Percentiles rank a stretch among this genome's conserved stretches.
Conservation (phyloP, 192 early-diverging fungal genomes). For the Gigaspora rosea region DNA sequence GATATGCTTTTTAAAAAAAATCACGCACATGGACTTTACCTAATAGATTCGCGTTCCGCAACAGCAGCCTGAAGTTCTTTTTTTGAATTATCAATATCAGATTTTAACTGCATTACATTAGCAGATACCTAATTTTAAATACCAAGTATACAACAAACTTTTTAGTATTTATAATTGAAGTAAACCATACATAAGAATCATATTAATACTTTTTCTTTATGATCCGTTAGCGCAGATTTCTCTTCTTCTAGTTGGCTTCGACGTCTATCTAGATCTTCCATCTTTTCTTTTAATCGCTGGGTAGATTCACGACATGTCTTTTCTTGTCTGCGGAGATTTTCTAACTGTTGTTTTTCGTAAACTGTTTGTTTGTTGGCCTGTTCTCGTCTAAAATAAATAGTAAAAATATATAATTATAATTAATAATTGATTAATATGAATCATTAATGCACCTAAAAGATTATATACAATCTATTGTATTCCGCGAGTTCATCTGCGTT, state of each 20-base stretch:
- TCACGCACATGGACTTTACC: constrained; percentile 18
- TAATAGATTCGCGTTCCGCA: constrained; percentile 68
- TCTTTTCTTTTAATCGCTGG: constrained; percentile 58
- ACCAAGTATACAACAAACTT: no score
- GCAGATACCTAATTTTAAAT: no score
- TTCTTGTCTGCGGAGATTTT: constrained; percentile 65
- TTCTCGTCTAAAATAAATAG: constrained; percentile 59
- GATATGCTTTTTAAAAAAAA: no score
- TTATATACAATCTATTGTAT: constrained; percentile 40
- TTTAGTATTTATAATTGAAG: background rate
- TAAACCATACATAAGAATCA: constrained; percentile 44
- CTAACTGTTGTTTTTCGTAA: constrained; percentile 68
- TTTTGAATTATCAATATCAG: constrained; percentile 41
- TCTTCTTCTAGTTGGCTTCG: constrained; percentile 54
- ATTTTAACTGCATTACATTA: constrained; percentile 32
- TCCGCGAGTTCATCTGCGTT: constrained; percentile 35
- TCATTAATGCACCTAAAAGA: background rate
- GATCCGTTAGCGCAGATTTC: constrained; percentile 38
- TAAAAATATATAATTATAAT: no score
- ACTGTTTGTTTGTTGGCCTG: constrained; percentile 66
- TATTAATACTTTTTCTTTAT: constrained; percentile 43
- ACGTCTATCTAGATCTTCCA: constrained; percentile 50
- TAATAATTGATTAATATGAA: no score
- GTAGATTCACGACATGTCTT: constrained; percentile 65
- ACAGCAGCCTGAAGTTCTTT: constrained; percentile 62